Percentiles rank a stretch among this genome's conserved stretches.
Conservation (phyloP, 2,329 filamentous ascomycete species). For the Aspergillus sp. region DNA sequence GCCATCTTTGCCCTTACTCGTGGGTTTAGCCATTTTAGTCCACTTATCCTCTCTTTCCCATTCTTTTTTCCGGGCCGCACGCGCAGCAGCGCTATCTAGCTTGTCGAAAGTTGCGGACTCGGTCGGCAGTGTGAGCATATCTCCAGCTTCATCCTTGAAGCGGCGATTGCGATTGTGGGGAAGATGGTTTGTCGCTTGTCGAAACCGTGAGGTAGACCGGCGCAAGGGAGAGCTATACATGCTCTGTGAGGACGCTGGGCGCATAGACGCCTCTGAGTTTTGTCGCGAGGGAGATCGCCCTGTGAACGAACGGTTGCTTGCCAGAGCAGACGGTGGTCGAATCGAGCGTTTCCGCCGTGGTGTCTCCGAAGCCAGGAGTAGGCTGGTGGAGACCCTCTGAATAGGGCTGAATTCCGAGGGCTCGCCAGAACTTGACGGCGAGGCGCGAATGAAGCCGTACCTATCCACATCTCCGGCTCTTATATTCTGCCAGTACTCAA, state of each 20-base stretch:
- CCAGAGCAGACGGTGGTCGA: conserved; percentile 54
- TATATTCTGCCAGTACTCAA: conserved; percentile 68
- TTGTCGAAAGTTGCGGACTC: conserved; percentile 55
- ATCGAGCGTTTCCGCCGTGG: conserved; percentile 59
- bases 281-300: conserved; percentile 46
- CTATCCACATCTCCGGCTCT: conserved; percentile 64
- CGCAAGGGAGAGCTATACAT: conserved; percentile 47
- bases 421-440: conserved; percentile 33
- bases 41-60: conserved; percentile 68
- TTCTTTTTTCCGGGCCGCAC: conserved; percentile 61
- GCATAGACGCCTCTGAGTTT: conserved; percentile 49
- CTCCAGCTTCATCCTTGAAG: conserved; percentile 62
- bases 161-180: conserved; percentile 60
- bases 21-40: conserved; percentile 66
- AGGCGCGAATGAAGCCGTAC: conserved; percentile 65
- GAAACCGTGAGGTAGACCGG: conserved; percentile 50
- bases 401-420: conserved; percentile 48
- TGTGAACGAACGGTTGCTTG: conserved; percentile 49
- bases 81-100: conserved; percentile 54
- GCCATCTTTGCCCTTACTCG: conserved; percentile 51
- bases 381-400: conserved; percentile 63
- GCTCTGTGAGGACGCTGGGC: conserved; percentile 53
- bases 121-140: conserved; percentile 67
- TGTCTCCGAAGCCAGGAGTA: conserved; percentile 60
- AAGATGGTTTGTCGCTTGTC: conserved; percentile 57